Conservation (phyloP, 2,329 filamentous ascomycete genomes). For the Aspergillus cejpii region DNA sequence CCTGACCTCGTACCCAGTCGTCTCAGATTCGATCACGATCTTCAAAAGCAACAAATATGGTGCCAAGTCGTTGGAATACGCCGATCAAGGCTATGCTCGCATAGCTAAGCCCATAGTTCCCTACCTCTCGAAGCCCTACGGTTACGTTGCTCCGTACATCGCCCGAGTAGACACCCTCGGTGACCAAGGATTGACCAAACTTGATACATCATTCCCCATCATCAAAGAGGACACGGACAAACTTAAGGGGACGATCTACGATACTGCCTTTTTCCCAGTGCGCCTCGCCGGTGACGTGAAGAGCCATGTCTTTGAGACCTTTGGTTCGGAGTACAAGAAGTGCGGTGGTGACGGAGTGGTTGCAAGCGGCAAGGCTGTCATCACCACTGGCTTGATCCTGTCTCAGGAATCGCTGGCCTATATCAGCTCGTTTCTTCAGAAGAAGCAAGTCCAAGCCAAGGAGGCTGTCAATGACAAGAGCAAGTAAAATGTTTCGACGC, state of each 20-base stretch:
- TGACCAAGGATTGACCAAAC: constrained; percentile 60
- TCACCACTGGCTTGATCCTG: constrained; percentile 62
- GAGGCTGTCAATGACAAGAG: constrained; percentile 48
- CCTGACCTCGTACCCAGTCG: constrained; percentile 73
- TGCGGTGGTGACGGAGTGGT: constrained; percentile 53
- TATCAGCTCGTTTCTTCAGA: constrained; percentile 53
- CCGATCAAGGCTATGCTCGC: constrained; percentile 66
- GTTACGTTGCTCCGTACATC: constrained; percentile 78
- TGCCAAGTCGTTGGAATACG: constrained; percentile 70
- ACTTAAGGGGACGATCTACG: constrained; percentile 58
- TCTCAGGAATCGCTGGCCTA: constrained; percentile 58
- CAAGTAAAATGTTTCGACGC: constrained; percentile 14
- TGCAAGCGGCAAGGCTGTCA: constrained; percentile 62
- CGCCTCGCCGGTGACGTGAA: constrained; percentile 55
- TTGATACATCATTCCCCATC: constrained; percentile 65
- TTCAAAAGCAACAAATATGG: constrained; percentile 79
- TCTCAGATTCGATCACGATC: constrained; percentile 68
- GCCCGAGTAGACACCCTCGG: constrained; percentile 71
- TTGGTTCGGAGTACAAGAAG: constrained; percentile 43
- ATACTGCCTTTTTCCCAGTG: constrained; percentile 56
- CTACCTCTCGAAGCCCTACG: constrained; percentile 70
- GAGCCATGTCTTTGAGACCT: constrained; percentile 40
- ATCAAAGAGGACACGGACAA: constrained; percentile 70
- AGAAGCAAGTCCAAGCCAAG: constrained; percentile 58
- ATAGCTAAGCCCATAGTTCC: constrained; percentile 72